Conservation (phyloP, 73 alveolate genomes). For the Blepharisma japonicum region DNA sequence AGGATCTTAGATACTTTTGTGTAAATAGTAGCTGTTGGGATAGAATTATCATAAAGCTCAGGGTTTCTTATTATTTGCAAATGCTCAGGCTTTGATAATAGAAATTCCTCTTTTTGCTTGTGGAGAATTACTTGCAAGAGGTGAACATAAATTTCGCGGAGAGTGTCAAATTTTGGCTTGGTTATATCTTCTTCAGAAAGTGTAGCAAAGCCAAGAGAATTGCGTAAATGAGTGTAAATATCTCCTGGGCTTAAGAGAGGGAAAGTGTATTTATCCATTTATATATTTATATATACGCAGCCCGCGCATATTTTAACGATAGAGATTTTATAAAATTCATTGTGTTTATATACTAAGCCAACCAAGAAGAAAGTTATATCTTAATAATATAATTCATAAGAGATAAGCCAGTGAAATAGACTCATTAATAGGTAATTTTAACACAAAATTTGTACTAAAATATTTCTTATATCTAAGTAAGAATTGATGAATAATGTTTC, state of each 20-base stretch:
- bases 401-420: too few species aligned
- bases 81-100: not conserved
- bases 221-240: not conserved
- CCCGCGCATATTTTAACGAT: too few species aligned
- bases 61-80: not conserved
- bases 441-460: too few species aligned
- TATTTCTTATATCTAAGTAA: too few species aligned
- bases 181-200: constrained; percentile 15
- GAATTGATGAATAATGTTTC: too few species aligned
- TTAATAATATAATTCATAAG: too few species aligned
- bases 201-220: not conserved
- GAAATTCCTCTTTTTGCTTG: not conserved
- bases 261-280: not conserved
- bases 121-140: not conserved
- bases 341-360: too few species aligned
- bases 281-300: not conserved
- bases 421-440: too few species aligned
- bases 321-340: too few species aligned
- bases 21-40: not conserved
- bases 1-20: not conserved
- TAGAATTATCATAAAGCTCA: not conserved
- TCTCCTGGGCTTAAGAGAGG: constrained; percentile 16
- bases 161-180: constrained; percentile 12
- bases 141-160: not conserved
- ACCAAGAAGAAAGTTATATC: too few species aligned